Conservation (phyloP, 2,329 filamentous ascomycete genomes). For the Claviceps lovelessii region DNA sequence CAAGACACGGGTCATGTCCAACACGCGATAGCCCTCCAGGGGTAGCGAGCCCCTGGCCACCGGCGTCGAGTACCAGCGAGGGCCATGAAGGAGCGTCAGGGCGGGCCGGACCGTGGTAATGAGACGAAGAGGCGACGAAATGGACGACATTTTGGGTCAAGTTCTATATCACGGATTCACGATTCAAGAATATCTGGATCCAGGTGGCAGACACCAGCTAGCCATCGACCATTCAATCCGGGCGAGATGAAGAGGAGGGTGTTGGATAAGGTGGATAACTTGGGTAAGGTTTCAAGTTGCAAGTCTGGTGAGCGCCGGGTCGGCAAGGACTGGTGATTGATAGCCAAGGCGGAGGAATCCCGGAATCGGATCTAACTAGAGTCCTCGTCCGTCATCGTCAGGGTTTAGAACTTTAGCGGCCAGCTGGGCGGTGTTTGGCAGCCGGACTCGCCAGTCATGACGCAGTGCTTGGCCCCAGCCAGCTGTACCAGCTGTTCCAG, state of each 20-base stretch:
- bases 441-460: too few species aligned
- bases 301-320: background rate
- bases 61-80: slow-evolving; percentile 15
- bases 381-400: background rate
- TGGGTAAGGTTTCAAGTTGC: background rate
- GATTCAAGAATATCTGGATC: too few species aligned
- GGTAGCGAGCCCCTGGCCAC: slow-evolving; percentile 33
- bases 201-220: background rate
- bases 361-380: background rate
- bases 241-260: background rate
- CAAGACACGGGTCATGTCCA: slow-evolving; percentile 93
- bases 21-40: slow-evolving; percentile 70
- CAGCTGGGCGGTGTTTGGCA: background rate
- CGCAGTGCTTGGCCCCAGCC: too few species aligned
- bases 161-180: background rate
- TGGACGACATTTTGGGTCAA: slow-evolving; percentile 4
- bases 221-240: background rate
- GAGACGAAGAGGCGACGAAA: slow-evolving; percentile 5
- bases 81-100: slow-evolving; percentile 2
- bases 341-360: background rate
- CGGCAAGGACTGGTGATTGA: background rate
- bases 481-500: too few species aligned
- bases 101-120: background rate
- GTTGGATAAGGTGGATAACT: background rate
- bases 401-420: too few species aligned